Percentiles rank a stretch among this genome's conserved stretches.
These are phyloP conservation scores for Mycena vitilis DNA, from an alignment of 768 basidiomycete genomes.

Conservation along the genomic window DNA sequence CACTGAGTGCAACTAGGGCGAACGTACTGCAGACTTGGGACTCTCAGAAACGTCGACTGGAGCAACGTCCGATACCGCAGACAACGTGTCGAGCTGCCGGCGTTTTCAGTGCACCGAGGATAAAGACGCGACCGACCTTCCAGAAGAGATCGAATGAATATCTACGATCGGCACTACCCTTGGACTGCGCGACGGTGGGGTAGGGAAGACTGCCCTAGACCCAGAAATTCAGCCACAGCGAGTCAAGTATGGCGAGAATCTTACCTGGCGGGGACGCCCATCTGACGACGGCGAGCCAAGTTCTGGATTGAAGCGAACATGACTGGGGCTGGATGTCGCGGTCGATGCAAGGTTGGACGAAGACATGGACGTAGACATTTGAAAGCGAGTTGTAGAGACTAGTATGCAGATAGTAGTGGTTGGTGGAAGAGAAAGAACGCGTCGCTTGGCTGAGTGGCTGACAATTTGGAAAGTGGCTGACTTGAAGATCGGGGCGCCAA, in stretches of 20 bases:
- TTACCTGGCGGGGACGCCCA: conserved; percentile 29
- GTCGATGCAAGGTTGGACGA: conserved; percentile 19
- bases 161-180: conserved; percentile 46
- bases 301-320: conserved; percentile 29
- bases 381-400: conserved; percentile 8
- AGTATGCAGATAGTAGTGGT: conserved; percentile 4
- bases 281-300: conserved; percentile 19
- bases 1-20: not conserved
- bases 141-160: conserved; percentile 53
- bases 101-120: not conserved
- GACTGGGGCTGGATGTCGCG: conserved; percentile 26
- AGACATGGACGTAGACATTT: conserved; percentile 27
- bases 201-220: conserved; percentile 46
- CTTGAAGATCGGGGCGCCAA: not conserved
- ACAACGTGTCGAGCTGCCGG: conserved; percentile 12
- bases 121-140: conserved; percentile 29
- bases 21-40: conserved; percentile 2
- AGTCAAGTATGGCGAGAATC: not conserved
- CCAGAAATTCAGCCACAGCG: conserved; percentile 3
- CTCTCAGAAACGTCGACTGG: conserved; percentile 12
- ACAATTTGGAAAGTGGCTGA: conserved; percentile 24
- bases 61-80: conserved; percentile 19
- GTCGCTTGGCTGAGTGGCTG: not conserved
- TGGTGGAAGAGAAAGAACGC: conserved; percentile 3
- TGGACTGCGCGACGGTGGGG: conserved; percentile 55